A percentile compares a stretch with the other conserved stretches of the same genome.
phyloP scores from a whole-genome alignment of 1,139 yeast species.

The Zygosaccharomyces pseudobailii region DNA sequence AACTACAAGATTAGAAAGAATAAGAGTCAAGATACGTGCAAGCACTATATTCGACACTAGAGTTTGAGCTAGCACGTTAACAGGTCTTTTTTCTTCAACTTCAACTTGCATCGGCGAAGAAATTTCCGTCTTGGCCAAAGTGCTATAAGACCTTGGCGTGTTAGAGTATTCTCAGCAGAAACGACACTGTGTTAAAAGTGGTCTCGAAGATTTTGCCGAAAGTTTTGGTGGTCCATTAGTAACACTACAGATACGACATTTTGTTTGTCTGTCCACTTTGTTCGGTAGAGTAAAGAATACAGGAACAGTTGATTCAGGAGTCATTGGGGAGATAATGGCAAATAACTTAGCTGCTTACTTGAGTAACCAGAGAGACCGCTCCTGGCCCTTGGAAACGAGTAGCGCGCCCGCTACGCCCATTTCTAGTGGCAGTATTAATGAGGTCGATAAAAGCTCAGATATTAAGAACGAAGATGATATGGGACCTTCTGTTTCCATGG shows the following conservation, averaged over 20 bases:
- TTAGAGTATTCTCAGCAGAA: background rate
- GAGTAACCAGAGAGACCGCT: conserved; percentile 12
- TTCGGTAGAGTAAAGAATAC: background rate
- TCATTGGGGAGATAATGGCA: conserved; percentile 16
- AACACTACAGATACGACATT: background rate
- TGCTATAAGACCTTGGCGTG: background rate
- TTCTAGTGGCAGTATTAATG: conserved; percentile 1
- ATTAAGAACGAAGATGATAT: conserved; percentile 25
- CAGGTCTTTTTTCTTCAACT: background rate
- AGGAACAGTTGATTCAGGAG: background rate
- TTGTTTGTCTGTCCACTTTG: background rate
- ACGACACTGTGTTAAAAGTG: background rate
- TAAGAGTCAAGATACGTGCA: background rate
- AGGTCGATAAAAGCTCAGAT: conserved; percentile 1
- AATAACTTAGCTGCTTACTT: conserved; percentile 27
- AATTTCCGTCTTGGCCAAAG: background rate
- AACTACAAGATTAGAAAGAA: background rate
- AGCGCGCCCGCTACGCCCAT: conserved; percentile 6
- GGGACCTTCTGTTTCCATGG: conserved; percentile 40
- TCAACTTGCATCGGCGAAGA: background rate
- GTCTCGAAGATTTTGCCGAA: background rate
- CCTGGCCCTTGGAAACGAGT: conserved; percentile 7
- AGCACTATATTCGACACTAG: background rate
- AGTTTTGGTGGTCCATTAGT: background rate
- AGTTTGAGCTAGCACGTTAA: background rate